Evolutionary conservation across 306 rosid genomes (phyloP), one percentile per base, ranked within the genome.

Genomic region (Chamaecrista fasciculata): DNA sequence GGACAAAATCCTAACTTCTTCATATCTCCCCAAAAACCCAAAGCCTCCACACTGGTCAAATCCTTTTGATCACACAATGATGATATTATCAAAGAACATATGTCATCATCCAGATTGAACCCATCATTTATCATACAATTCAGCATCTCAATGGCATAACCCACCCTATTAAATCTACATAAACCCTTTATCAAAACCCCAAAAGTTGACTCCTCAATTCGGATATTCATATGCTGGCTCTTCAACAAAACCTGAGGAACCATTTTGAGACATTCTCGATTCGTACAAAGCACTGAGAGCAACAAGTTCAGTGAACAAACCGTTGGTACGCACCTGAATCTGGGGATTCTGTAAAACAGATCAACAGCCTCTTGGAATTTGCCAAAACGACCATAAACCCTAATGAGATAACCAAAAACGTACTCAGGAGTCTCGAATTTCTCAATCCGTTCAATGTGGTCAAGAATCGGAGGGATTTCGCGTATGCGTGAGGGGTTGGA

Each of bases 281-380:
- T 84, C 40, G 79, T 66, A 75, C 89, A 86, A 59, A 89, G 95
- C 79, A 84, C 76, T 18, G 73, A 83, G 24, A 92, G 72, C 76
- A 89, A 26, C 74, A 90, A 63, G 61, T 90, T 83, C 77, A 93
- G 79, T 1, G 89, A 83, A 11, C 76, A 61, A 48, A 76, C 83
- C 73, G 93, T 82, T 78, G 91, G 96, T 10, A 77, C 81, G 73
- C 98, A 86, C 78, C 96, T 89, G 69, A 87, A 84, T 79, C 75
- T 80, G 36, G 91, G 95, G 18, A 89, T 84, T 29, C 89, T 73
- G 39, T 14, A 71, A 51, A 87, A 92, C 56, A 93, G 25, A 61
- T 82, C 77, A 74, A 92, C 44, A 51, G 91, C 91, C 26, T 90
- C 96, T 23, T 74, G 80, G 46, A 85, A 40, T 39, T 62, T 76